Percentiles rank a stretch among this genome's conserved stretches.
phyloP scores from a whole-genome alignment of 2,329 filamentous ascomycete species.

The Thielaviopsis musarum region DNA sequence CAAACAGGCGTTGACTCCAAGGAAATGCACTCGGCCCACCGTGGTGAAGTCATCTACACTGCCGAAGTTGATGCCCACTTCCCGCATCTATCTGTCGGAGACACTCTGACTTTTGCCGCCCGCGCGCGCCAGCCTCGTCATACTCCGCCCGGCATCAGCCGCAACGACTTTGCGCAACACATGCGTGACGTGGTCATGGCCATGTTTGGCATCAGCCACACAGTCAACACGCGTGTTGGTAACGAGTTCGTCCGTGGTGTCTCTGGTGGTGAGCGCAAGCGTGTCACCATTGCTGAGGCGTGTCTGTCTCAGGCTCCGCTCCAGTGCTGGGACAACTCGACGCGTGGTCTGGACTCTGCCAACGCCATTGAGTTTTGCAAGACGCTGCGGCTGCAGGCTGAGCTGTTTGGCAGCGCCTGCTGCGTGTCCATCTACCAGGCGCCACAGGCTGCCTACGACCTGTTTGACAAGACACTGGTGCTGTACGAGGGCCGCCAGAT shows the following conservation, averaged over 20 bases:
- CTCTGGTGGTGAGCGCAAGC: slow-evolving; percentile 55
- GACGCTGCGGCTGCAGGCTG: slow-evolving; percentile 49
- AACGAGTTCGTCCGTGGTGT: slow-evolving; percentile 63
- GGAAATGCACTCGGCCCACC: slow-evolving; percentile 62
- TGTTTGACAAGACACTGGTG: slow-evolving; percentile 42
- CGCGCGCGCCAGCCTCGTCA: slow-evolving; percentile 47
- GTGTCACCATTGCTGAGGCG: slow-evolving; percentile 46
- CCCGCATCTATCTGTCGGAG: slow-evolving; percentile 57
- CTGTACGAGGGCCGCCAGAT: slow-evolving; percentile 46
- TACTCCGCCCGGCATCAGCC: slow-evolving; percentile 40
- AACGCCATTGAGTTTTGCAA: slow-evolving; percentile 62
- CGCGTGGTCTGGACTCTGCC: slow-evolving; percentile 56
- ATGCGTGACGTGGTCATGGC: slow-evolving; percentile 59
- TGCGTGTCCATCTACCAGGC: slow-evolving; percentile 62
- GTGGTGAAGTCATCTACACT: slow-evolving; percentile 75
- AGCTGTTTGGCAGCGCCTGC: slow-evolving; percentile 48
- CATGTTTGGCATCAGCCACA: slow-evolving; percentile 59
- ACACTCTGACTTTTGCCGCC: slow-evolving; percentile 65
- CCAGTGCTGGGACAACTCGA: slow-evolving; percentile 58
- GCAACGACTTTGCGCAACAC: slow-evolving; percentile 39
- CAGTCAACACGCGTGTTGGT: slow-evolving; percentile 53
- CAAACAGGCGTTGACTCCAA: slow-evolving; percentile 45
- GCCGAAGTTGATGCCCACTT: slow-evolving; percentile 75
- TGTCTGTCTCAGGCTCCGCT: slow-evolving; percentile 40
- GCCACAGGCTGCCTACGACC: slow-evolving; percentile 45